Percentiles rank a stretch among this genome's conserved stretches.
phyloP scores from a whole-genome alignment of 164 flowering plant species.

The Nelumbo lutea region DNA sequence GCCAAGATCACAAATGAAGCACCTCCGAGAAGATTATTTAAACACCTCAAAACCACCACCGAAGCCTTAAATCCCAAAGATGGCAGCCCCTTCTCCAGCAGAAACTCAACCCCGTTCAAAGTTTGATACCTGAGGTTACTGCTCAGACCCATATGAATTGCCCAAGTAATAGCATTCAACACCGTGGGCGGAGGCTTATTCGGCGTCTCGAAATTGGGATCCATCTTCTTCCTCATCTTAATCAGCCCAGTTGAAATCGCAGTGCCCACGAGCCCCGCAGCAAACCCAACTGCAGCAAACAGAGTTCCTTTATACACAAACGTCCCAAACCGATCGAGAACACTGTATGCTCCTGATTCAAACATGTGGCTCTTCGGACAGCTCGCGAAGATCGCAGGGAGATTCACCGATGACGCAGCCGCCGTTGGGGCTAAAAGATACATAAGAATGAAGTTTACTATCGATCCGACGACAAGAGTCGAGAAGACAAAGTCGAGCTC shows the following conservation, averaged over 20 bases:
- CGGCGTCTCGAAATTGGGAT: constrained; percentile 73
- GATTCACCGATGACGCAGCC: constrained; percentile 24
- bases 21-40: constrained; percentile 88
- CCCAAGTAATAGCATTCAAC: constrained; percentile 84
- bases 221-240: constrained; percentile 79
- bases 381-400: constrained; percentile 59
- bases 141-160: constrained; percentile 85
- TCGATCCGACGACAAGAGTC: constrained; percentile 84
- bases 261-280: constrained; percentile 90
- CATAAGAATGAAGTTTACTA: constrained; percentile 82
- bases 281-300: constrained; percentile 87
- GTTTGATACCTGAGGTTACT: constrained; percentile 88
- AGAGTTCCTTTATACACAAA: constrained; percentile 75
- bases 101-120: constrained; percentile 70
- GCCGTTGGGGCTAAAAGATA: constrained; percentile 73
- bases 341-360: constrained; percentile 58
- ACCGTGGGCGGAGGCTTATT: constrained; percentile 85
- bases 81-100: constrained; percentile 64
- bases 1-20: constrained; percentile 80
- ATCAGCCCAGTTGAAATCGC: constrained; percentile 83
- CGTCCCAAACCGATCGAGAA: constrained; percentile 61
- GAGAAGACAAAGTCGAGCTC: constrained; percentile 96
- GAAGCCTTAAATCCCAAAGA: constrained; percentile 60
- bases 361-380: constrained; percentile 94
- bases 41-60: constrained; percentile 59